Evolutionary conservation across 2,329 filamentous ascomycete genomes (phyloP).

Genomic region (Beauveria sp.): DNA sequence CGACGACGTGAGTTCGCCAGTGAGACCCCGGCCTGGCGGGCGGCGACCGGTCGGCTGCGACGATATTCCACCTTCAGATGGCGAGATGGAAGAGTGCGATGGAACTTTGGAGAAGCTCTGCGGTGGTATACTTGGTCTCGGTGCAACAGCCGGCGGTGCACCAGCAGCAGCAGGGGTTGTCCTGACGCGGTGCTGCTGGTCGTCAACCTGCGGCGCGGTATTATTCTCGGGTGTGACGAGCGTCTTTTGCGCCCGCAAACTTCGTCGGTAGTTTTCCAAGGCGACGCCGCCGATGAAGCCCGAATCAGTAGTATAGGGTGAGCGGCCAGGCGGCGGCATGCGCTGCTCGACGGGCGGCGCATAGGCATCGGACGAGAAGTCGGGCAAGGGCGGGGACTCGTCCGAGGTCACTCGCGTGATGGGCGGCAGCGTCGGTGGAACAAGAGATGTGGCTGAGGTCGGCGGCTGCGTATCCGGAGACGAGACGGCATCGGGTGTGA

Average conservation of each 20-base stretch:
- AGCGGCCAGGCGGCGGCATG: conserved; percentile 23
- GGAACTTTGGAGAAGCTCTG: neutral
- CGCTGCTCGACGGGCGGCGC: conserved; percentile 15
- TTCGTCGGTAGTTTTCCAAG: conserved; percentile 42
- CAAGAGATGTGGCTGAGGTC: conserved; percentile 28
- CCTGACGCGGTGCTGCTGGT: conserved; percentile 2
- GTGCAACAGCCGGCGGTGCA: neutral
- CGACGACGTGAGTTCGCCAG: neutral
- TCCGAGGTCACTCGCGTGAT: conserved; percentile 41
- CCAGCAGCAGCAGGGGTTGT: neutral
- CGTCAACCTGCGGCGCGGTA: conserved; percentile 10
- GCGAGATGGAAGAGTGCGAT: neutral
- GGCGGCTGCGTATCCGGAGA: conserved; percentile 27
- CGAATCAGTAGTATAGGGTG: conserved; percentile 29
- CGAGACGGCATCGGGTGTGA: conserved; percentile 31
- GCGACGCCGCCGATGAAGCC: conserved; percentile 50
- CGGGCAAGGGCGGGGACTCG: conserved; percentile 23
- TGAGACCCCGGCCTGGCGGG: neutral
- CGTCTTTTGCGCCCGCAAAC: conserved; percentile 20
- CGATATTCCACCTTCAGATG: neutral
- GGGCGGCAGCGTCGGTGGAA: conserved; percentile 43
- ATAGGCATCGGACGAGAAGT: conserved; percentile 12
- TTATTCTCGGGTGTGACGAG: conserved; percentile 13
- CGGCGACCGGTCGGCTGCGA: conserved; percentile 6
- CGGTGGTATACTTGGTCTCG: neutral